Conservation (phyloP, 2,329 filamentous ascomycete genomes). For the Fusarium sororula region DNA sequence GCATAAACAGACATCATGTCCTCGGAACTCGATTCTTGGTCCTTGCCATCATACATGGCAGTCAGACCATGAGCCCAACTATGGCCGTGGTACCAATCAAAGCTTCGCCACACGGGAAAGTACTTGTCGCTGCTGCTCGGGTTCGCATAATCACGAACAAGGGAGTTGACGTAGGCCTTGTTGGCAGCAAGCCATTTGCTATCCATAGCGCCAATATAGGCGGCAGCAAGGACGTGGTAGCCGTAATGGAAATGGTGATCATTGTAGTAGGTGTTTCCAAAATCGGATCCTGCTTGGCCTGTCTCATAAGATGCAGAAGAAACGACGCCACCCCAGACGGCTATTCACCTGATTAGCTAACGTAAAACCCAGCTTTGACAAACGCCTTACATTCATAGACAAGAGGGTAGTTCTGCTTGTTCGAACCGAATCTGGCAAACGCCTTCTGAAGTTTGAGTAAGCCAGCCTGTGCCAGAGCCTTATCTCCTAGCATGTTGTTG, state of each 20-base stretch:
- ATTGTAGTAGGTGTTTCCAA: conserved; percentile 89
- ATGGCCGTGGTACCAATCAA: conserved; percentile 96
- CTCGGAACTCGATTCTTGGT: conserved; percentile 89
- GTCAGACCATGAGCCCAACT: conserved; percentile 88
- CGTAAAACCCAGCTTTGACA: neutral
- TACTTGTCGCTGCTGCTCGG: conserved; percentile 73
- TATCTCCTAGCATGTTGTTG: conserved; percentile 69
- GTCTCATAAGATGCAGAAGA: conserved; percentile 78
- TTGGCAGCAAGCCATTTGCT: conserved; percentile 77
- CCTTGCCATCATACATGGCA: conserved; percentile 76
- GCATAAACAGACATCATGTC: conserved; percentile 89
- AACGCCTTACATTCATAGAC: conserved; percentile 66
- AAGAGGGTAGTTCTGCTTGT: conserved; percentile 73
- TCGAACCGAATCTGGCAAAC: conserved; percentile 72
- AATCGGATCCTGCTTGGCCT: conserved; percentile 77
- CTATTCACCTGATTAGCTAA: conserved; percentile 46
- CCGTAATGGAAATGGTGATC: conserved; percentile 82
- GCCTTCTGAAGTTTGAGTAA: conserved; percentile 70
- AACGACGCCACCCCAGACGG: conserved; percentile 81
- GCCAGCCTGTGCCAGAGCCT: conserved; percentile 63
- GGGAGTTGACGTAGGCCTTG: conserved; percentile 80
- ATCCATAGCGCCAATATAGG: conserved; percentile 83
- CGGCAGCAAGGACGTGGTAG: conserved; percentile 88
- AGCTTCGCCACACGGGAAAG: conserved; percentile 84
- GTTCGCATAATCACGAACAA: conserved; percentile 87